Base-by-base conservation (phyloP, 768 basidiomycete genomes). In the Coprinopsis cinerea region DNA sequence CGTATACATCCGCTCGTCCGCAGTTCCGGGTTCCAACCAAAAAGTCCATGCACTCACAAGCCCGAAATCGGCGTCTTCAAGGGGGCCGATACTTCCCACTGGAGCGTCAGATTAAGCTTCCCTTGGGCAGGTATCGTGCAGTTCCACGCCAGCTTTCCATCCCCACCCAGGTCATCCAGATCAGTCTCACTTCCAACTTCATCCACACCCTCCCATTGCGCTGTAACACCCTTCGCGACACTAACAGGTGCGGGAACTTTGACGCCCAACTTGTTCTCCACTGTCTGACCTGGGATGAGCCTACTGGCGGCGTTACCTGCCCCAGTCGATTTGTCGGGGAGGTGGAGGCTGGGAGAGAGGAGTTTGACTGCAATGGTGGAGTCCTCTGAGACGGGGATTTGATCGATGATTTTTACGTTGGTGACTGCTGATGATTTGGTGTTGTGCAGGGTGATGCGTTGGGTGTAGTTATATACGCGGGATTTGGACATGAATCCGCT, bases 291-390 rank as follows among this genome's bases (percentile, higher is more conserved):
- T 18, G 11, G 36, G 9, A 39, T 32, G 5, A 7, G 36, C 5
- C 51, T 30, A 42, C 26, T 30, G 44, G 37, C 23, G 14, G 27
- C 36, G 23, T 23, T 32, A 24, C 5, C 27, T 13, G 34, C 25
- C 17, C 10, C 26, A 9, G 22, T 26, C n/a, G 25, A 30, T 32
- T 28, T 45, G 39, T 10, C 30, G 24, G 3, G 47, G 25, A 37
- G 44, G 32, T 43, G 44, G 9, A 68, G 59, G 4, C 56, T 24
- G 5, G 66, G 68, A 39, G 58, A 67, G 5, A 73, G 59, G 5
- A 71, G 61, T 56, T 74, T 75, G 48, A 76, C 70, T 27, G 64
- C 65, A 43, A 76, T 65, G 35, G 67, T 63, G 1, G 68, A 52
- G 30, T 63, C 62, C 41, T 71, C 61, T 1, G 72, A 73, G 10